Percentiles rank a stretch among this genome's conserved stretches.
Conservation (phyloP, 805 yeast species). For the Wickerhamomyces subpelliculosus region DNA sequence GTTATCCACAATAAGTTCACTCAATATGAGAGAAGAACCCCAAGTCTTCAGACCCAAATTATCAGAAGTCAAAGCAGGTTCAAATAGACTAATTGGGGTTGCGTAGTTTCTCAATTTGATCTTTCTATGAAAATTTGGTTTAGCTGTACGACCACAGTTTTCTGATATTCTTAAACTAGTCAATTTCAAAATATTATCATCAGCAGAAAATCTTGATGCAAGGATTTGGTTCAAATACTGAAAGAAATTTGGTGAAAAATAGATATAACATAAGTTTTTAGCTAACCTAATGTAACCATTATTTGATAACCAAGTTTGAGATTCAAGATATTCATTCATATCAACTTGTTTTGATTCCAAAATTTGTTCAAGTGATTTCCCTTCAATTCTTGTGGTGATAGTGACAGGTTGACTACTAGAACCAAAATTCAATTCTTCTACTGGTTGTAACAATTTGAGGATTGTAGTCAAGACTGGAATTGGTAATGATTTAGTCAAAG, state of each 20-base stretch:
- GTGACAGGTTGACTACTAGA: slow-evolving; percentile 3
- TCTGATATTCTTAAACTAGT: slow-evolving; percentile 69
- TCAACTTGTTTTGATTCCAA: slow-evolving; percentile 30
- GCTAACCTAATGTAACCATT: slow-evolving; percentile 29
- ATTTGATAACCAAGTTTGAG: slow-evolving; percentile 38
- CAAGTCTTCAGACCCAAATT: slow-evolving; percentile 89
- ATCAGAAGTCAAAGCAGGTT: slow-evolving; percentile 84
- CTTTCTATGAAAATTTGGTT: slow-evolving; percentile 59
- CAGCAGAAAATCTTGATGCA: slow-evolving; percentile 33
- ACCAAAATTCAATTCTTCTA: slow-evolving; percentile 45
- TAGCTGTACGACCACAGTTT: slow-evolving; percentile 79
- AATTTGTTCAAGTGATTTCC: slow-evolving; percentile 11
- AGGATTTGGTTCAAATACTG: slow-evolving; percentile 42
- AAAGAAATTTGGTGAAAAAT: slow-evolving; percentile 32
- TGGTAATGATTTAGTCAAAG: slow-evolving; percentile 40
- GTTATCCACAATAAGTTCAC: slow-evolving; percentile 42
- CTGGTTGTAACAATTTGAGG: slow-evolving; percentile 42
- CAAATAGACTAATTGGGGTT: slow-evolving; percentile 38
- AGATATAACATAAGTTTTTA: slow-evolving; percentile 23
- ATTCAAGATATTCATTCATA: slow-evolving; percentile 14
- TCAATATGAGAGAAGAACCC: slow-evolving; percentile 81
- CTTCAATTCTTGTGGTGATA: slow-evolving; percentile 2
- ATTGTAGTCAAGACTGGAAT: slow-evolving; percentile 34
- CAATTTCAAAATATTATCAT: slow-evolving; percentile 38
- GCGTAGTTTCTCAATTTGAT: slow-evolving; percentile 39